phyloP scores from a whole-genome alignment of 139 green algal species.

The Nannochloris sp. region DNA sequence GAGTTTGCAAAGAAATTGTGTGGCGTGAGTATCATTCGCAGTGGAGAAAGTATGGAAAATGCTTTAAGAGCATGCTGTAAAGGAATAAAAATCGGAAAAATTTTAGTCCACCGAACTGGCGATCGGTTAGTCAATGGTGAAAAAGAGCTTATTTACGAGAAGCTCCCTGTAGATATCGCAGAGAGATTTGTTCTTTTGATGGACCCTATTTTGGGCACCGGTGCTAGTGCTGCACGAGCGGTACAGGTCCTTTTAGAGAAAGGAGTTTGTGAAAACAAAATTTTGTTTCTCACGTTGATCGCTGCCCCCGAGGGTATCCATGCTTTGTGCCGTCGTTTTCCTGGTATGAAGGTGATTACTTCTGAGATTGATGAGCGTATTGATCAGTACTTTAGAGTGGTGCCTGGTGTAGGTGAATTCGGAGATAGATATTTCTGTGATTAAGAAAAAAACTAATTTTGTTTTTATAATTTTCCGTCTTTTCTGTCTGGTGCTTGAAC shows the following conservation, averaged over 20 bases:
- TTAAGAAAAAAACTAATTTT: neutral
- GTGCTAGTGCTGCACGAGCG: slow-evolving; percentile 55
- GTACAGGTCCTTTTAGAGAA: slow-evolving; percentile 82
- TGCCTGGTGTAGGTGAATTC: slow-evolving; percentile 80
- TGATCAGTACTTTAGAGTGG: slow-evolving; percentile 63
- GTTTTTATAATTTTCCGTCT: neutral
- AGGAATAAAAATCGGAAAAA: slow-evolving; percentile 98
- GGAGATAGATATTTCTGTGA: slow-evolving; percentile 61
- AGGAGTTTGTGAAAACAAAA: slow-evolving; percentile 78
- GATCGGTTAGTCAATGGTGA: slow-evolving; percentile 28
- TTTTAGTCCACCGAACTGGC: slow-evolving; percentile 76
- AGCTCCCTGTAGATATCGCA: slow-evolving; percentile 90
- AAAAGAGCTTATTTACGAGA: slow-evolving; percentile 89
- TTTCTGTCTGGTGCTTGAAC: neutral
- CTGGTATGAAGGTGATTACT: slow-evolving; percentile 78
- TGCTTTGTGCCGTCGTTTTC: slow-evolving; percentile 57
- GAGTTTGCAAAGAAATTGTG: slow-evolving; percentile 93
- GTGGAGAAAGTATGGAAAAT: slow-evolving; percentile 93
- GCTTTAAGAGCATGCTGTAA: slow-evolving; percentile 95
- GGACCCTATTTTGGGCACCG: slow-evolving; percentile 89
- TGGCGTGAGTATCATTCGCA: slow-evolving; percentile 90
- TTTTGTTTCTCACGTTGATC: slow-evolving; percentile 92
- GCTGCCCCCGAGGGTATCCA: slow-evolving; percentile 86
- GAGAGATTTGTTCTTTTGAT: slow-evolving; percentile 89
- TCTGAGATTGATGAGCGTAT: slow-evolving; percentile 90